Base-by-base conservation (phyloP, 257 asterid genomes). In the Solanum ossicruentum region DNA sequence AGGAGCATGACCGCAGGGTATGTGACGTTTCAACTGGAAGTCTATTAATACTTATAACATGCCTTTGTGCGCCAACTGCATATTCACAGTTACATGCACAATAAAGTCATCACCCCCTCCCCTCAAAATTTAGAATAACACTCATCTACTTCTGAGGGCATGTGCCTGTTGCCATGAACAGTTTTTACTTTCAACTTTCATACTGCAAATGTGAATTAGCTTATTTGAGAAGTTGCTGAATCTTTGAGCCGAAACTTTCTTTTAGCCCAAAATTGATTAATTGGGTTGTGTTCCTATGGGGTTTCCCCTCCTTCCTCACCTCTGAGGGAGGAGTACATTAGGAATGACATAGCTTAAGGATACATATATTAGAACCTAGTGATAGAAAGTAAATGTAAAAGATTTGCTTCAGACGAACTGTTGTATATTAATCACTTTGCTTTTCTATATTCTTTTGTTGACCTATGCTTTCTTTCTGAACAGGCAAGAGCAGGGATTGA, bases 401-500 rank as follows among this genome's bases (percentile, higher is more conserved):
- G 28, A 77, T 51, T 26, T 1, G 17, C 17, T 51, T 77, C 61
- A 15, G 43, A 26, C 20, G 51, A 73, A 51, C 47, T 51, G 63
- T 77, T 26, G 47, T 51, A 26, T 77, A 23, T 16, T 77, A 51
- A 26, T 26, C 82, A 77, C 63, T 77, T 16, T 4, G 16, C 26
- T 77, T 49, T 49, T 49, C 21, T 75, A 49, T 10, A 8, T 23
- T 23, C 56, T 23, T 32, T 45, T 21, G 10, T 23, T 28, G 61
- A 49, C 61, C 3, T 75, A 49, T 36, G 17, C 7, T 8, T 71
- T 51, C 61, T 77, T 77, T 16, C 26, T 51, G 82, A 51, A 87
- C 93, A 97, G 99, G 98, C 99, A 69, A 94, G 98, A 92, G 99
- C 99, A 82, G 99, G 99, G 49, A 94, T 97, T 69, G 99, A 94